phyloP scores from a whole-genome alignment of 148 eudicot species.

The Rhododendron griersonianum region DNA sequence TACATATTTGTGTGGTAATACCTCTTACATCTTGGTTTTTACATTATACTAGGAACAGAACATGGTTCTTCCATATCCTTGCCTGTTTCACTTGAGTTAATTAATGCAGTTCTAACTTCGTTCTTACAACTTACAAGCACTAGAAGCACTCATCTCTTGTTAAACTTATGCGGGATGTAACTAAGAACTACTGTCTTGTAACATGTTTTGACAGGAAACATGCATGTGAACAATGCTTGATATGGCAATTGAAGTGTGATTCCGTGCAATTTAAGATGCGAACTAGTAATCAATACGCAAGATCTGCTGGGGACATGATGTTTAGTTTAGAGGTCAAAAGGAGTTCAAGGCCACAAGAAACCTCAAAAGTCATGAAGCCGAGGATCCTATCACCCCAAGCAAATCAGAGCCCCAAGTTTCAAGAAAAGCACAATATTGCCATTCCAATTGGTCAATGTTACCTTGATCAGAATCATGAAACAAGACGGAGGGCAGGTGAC shows the following conservation, averaged over 20 bases:
- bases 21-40: not conserved
- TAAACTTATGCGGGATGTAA: not conserved
- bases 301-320: slow-evolving; percentile 23
- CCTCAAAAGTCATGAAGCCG: slow-evolving; percentile 37
- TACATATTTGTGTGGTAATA: not conserved
- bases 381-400: slow-evolving; percentile 27
- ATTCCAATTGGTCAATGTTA: slow-evolving; percentile 30
- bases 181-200: not conserved
- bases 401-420: slow-evolving; percentile 28
- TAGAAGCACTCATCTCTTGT: not conserved
- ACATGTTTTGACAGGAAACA: not conserved
- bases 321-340: slow-evolving; percentile 29
- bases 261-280: slow-evolving; percentile 24
- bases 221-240: not conserved
- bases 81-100: not conserved
- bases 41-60: not conserved
- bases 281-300: slow-evolving; percentile 16
- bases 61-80: not conserved
- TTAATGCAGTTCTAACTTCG: not conserved
- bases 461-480: slow-evolving; percentile 29
- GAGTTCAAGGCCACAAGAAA: slow-evolving; percentile 28
- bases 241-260: slow-evolving; percentile 12
- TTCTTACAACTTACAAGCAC: not conserved
- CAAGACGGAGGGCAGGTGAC: slow-evolving; percentile 18
- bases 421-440: slow-evolving; percentile 35